Evolutionary conservation across 2,329 filamentous ascomycete species (phyloP).

Genomic region (Phoma sp.): DNA sequence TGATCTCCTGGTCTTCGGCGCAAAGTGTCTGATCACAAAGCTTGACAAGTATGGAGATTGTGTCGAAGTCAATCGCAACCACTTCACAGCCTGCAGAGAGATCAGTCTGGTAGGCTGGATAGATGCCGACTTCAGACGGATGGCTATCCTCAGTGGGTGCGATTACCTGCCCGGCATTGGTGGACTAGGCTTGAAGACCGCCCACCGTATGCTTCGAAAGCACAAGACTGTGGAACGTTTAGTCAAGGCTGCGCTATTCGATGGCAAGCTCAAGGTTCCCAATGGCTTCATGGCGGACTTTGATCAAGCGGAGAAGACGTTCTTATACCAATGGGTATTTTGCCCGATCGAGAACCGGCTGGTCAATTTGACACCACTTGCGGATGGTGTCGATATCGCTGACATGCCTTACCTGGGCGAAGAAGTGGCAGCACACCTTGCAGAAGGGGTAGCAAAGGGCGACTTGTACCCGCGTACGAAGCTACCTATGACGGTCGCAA

Average conservation of each 20-base stretch:
- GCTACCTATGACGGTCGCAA: constrained; percentile 57
- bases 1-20: constrained; percentile 93
- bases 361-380: constrained; percentile 76
- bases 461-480: constrained; percentile 93
- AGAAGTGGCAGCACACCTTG: constrained; percentile 72
- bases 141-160: constrained; percentile 96
- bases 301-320: constrained; percentile 86
- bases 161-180: constrained; percentile 91
- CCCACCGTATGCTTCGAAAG: constrained; percentile 87
- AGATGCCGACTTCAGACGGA: constrained; percentile 86
- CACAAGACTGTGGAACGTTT: constrained; percentile 86
- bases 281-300: constrained; percentile 82
- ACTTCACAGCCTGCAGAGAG: constrained; percentile 89
- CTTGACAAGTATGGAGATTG: constrained; percentile 93
- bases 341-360: constrained; percentile 76
- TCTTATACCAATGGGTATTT: constrained; percentile 93
- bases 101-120: constrained; percentile 91
- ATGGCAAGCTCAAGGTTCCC: constrained; percentile 83
- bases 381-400: constrained; percentile 67
- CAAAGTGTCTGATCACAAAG: constrained; percentile 89
- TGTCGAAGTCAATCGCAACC: constrained; percentile 85
- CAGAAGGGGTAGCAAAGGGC: constrained; percentile 77
- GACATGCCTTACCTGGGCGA: constrained; percentile 84
- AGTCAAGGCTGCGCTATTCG: constrained; percentile 83
- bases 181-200: constrained; percentile 90